These are phyloP conservation scores for Elongisporangium senticosum DNA, from an alignment of 352 stramenopile genomes.

Conservation along the genomic window DNA sequence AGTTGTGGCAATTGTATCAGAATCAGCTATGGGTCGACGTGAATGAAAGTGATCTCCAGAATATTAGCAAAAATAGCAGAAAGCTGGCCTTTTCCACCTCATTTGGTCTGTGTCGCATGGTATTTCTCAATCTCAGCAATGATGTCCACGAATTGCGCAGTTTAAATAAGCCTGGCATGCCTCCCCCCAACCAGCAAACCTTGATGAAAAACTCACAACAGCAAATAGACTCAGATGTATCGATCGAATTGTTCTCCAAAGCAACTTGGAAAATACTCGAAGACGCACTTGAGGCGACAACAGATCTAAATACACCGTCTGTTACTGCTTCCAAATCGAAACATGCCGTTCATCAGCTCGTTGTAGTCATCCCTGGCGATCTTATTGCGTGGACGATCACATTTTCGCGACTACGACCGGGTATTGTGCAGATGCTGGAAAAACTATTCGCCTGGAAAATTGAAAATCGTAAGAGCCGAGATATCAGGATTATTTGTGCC, in stretches of 20 bases:
- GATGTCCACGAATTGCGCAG: slow-evolving; percentile 30
- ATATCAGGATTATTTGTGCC: slow-evolving; percentile 40
- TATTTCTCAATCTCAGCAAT: slow-evolving; percentile 53
- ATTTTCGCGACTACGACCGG: slow-evolving; percentile 27
- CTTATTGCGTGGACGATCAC: slow-evolving; percentile 29
- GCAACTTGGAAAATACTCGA: slow-evolving; percentile 61
- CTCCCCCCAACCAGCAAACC: slow-evolving; percentile 1
- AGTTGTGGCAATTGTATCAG: slow-evolving; percentile 74
- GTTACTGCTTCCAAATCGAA: slow-evolving; percentile 8
- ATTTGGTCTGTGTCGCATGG: slow-evolving; percentile 41
- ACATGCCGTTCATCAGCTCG: slow-evolving; percentile 42
- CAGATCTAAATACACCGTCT: slow-evolving; percentile 1
- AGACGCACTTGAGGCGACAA: slow-evolving; percentile 28
- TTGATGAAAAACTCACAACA: background rate
- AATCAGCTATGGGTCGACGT: slow-evolving; percentile 71
- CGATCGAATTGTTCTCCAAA: slow-evolving; percentile 31
- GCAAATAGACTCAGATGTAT: slow-evolving; percentile 7
- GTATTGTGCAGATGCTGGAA: slow-evolving; percentile 53
- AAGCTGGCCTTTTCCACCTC: slow-evolving; percentile 45
- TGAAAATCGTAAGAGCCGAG: slow-evolving; percentile 17
- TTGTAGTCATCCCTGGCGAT: slow-evolving; percentile 47
- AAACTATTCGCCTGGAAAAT: slow-evolving; percentile 69
- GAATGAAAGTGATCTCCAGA: slow-evolving; percentile 50
- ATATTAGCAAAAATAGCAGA: slow-evolving; percentile 38
- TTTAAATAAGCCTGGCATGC: background rate